These are phyloP conservation scores for Trichoderma atrobrunneum DNA, from an alignment of 2,329 filamentous ascomycete genomes.

Conservation along the genomic window DNA sequence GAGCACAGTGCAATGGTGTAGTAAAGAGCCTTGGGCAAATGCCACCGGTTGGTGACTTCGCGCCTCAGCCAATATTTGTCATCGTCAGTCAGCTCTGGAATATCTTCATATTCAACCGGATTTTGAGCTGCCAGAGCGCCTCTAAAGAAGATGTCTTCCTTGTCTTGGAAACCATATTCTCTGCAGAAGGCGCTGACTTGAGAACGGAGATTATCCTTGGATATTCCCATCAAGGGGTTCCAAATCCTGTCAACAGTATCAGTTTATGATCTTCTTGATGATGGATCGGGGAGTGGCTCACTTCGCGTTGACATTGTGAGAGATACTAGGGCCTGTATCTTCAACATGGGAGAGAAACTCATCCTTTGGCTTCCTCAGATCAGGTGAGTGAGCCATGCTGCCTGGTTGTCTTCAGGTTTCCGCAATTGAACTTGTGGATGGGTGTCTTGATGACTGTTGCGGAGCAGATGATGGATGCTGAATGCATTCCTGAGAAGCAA, in stretches of 20 bases:
- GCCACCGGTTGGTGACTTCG: constrained; percentile 32
- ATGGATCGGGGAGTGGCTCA: neutral
- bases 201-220: constrained; percentile 23
- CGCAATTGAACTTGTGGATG: neutral
- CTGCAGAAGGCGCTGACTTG: constrained; percentile 28
- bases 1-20: constrained; percentile 31
- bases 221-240: constrained; percentile 29
- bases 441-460: neutral
- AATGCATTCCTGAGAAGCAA: neutral
- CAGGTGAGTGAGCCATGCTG: constrained; percentile 5
- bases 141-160: constrained; percentile 28
- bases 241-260: constrained; percentile 23
- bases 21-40: constrained; percentile 28
- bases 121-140: constrained; percentile 32
- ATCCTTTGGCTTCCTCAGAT: constrained; percentile 23
- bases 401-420: no score
- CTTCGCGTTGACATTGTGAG: constrained; percentile 34
- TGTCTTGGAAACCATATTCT: constrained; percentile 29
- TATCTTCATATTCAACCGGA: constrained; percentile 21
- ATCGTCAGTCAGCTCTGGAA: constrained; percentile 27
- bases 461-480: neutral
- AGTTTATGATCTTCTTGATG: neutral
- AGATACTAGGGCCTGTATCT: constrained; percentile 24
- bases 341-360: constrained; percentile 26
- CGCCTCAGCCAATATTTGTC: constrained; percentile 27